Conservation (phyloP, 768 basidiomycete genomes). For the Mycena leptocephala region DNA sequence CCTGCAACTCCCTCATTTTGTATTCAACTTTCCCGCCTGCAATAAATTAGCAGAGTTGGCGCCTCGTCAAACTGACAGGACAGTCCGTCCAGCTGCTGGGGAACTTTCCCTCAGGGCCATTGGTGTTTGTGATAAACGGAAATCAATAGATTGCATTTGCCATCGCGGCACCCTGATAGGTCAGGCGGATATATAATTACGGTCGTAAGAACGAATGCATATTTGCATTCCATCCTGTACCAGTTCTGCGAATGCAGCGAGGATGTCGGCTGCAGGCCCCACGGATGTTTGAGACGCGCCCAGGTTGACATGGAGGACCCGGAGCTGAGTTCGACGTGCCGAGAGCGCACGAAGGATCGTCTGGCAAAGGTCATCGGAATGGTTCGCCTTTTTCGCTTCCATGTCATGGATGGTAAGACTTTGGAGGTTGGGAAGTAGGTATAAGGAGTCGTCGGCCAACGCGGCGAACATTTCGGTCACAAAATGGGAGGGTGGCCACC, state of each 20-base stretch:
- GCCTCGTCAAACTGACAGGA: too few relatives aligned
- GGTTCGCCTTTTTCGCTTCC: too few relatives aligned
- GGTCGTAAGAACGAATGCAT: too few relatives aligned
- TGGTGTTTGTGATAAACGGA: too few relatives aligned
- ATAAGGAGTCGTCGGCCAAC: not conserved
- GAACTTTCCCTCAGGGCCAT: too few relatives aligned
- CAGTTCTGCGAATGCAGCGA: not conserved
- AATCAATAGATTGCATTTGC: too few relatives aligned
- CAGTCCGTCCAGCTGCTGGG: too few relatives aligned
- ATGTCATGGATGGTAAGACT: not conserved
- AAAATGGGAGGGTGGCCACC: not conserved
- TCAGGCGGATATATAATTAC: too few relatives aligned
- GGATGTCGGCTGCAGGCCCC: not conserved
- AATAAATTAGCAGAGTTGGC: too few relatives aligned
- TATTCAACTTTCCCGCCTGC: too few relatives aligned
- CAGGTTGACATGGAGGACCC: not conserved
- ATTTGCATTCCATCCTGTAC: not conserved
- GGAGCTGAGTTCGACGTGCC: not conserved
- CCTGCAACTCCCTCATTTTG: too few relatives aligned
- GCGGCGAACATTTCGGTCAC: not conserved
- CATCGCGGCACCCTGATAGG: too few relatives aligned
- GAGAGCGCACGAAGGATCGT: not conserved
- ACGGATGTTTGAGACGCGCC: not conserved
- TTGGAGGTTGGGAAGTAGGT: not conserved
- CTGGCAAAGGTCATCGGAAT: not conserved